Conservation (phyloP, 2,329 filamentous ascomycete genomes). For the Rhynchosporium graminicola region DNA sequence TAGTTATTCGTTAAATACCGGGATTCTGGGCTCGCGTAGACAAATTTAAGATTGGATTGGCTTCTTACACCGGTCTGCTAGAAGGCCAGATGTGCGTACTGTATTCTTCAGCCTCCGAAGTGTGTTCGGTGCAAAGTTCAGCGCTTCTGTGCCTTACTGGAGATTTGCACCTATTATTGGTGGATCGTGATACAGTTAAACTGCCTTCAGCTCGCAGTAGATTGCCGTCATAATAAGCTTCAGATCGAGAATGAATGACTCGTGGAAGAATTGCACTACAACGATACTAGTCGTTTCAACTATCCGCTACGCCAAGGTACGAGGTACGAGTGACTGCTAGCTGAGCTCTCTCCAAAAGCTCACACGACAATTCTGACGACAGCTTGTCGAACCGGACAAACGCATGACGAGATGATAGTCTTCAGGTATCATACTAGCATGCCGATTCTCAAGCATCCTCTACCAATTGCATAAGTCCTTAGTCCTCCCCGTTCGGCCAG, state of each 20-base stretch:
- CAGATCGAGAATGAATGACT: background rate
- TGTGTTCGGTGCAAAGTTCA: background rate
- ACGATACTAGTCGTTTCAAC: conserved; percentile 3
- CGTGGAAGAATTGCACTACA: background rate
- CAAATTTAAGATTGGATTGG: conserved; percentile 23
- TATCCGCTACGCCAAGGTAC: background rate
- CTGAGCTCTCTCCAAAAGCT: conserved; percentile 3
- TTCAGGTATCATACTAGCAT: no score
- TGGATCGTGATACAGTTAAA: background rate
- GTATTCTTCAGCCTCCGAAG: conserved; percentile 20
- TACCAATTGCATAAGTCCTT: no score
- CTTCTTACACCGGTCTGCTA: conserved; percentile 33
- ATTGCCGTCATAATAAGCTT: background rate
- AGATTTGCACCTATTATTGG: background rate
- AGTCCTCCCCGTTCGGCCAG: no score
- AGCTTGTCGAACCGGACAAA: background rate
- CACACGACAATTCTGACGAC: conserved; percentile 3
- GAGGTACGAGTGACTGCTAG: background rate
- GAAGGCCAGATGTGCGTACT: conserved; percentile 18
- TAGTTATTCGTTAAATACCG: background rate
- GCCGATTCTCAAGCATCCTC: no score
- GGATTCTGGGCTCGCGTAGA: conserved; percentile 14
- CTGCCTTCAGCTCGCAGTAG: background rate
- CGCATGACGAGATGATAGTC: background rate
- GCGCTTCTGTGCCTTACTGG: background rate